Evolutionary conservation across 331 rosid species (phyloP).

Genomic region (Ulmus americana): DNA sequence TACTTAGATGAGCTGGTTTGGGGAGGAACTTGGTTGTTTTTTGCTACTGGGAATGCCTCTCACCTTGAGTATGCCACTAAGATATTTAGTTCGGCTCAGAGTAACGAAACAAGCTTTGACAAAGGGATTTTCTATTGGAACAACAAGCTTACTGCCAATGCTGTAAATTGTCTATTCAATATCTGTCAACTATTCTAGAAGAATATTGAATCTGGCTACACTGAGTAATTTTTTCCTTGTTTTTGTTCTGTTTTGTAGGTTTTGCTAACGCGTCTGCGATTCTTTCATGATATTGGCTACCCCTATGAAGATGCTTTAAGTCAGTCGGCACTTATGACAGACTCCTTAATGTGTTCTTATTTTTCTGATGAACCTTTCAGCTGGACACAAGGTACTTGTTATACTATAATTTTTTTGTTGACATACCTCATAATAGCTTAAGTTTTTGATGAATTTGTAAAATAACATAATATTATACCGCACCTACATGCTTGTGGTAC

Average conservation of each 20-base stretch:
- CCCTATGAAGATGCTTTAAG: constrained; percentile 44
- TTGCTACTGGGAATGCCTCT: constrained; percentile 45
- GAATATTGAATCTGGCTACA: neutral
- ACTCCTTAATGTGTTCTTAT: constrained; percentile 57
- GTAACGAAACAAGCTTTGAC: constrained; percentile 36
- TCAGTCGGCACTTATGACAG: constrained; percentile 42
- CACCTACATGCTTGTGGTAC: no score
- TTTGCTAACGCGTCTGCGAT: constrained; percentile 53
- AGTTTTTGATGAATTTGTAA: no score
- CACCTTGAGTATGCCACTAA: constrained; percentile 44
- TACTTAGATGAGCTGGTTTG: constrained; percentile 64
- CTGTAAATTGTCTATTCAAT: constrained; percentile 27
- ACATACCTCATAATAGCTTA: no score
- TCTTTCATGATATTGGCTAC: constrained; percentile 57
- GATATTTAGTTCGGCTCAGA: constrained; percentile 34
- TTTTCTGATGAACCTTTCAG: constrained; percentile 33
- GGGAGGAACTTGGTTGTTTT: constrained; percentile 80
- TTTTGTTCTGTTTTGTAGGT: constrained; percentile 33
- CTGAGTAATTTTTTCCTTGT: neutral
- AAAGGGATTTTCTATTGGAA: constrained; percentile 58
- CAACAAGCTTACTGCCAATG: constrained; percentile 57
- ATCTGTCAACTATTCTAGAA: neutral
- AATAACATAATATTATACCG: no score
- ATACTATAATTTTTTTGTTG: no score
- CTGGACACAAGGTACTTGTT: constrained; percentile 49